phyloP scores from a whole-genome alignment of 1,284 basidiomycete species.

The Amylostereum areolatum region DNA sequence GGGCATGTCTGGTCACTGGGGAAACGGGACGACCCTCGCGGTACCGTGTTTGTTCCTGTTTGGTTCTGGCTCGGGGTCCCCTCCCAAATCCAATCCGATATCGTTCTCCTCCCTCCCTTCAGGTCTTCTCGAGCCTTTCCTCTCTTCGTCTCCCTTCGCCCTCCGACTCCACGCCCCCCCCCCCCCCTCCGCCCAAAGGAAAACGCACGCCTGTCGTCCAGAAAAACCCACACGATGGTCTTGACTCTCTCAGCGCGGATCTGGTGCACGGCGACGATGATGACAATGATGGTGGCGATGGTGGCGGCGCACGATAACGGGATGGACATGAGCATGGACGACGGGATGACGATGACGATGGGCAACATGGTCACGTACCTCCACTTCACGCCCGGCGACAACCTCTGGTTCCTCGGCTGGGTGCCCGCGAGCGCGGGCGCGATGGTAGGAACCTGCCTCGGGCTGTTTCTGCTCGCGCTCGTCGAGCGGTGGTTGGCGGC shows the following conservation, averaged over 20 bases:
- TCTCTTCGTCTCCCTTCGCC: no score
- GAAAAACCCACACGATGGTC: neutral
- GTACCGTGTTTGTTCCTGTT: neutral
- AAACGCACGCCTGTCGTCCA: no score
- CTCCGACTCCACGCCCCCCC: no score
- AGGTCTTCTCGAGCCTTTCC: neutral
- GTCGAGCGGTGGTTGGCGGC: slow-evolving; percentile 61
- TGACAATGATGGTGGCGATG: slow-evolving; percentile 1
- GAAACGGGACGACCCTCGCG: no score
- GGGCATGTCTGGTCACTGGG: neutral
- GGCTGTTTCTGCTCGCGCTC: slow-evolving; percentile 59
- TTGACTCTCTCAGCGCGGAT: slow-evolving; percentile 2
- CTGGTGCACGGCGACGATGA: no score
- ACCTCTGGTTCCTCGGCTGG: slow-evolving; percentile 56
- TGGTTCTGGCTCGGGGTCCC: neutral
- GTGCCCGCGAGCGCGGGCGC: slow-evolving; percentile 44
- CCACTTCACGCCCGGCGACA: slow-evolving; percentile 45
- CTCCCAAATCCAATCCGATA: neutral
- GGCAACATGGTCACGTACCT: slow-evolving; percentile 41
- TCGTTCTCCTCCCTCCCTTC: neutral
- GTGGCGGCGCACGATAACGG: slow-evolving; percentile 20
- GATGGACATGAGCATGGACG: slow-evolving; percentile 48
- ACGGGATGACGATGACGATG: slow-evolving; percentile 29
- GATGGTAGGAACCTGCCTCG: slow-evolving; percentile 58
- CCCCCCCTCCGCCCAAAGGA: no score